These are phyloP conservation scores for Striga hermonthica DNA, from an alignment of 305 asterid species.

Conservation along the genomic window DNA sequence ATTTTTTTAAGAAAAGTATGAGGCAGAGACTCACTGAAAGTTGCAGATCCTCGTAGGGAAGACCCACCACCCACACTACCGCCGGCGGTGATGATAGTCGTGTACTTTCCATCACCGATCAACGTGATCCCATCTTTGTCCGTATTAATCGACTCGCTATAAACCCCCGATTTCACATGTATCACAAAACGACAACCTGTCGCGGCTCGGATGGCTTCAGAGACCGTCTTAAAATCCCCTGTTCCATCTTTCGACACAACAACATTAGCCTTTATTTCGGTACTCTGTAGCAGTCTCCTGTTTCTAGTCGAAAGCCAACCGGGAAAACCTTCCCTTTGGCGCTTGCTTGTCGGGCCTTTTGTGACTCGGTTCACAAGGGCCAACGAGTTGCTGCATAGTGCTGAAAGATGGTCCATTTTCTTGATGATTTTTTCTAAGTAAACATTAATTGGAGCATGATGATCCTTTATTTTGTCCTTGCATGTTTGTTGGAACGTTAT, in stretches of 20 bases:
- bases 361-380: constrained; percentile 47
- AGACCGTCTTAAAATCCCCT: constrained; percentile 45
- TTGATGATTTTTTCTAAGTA: constrained; percentile 30
- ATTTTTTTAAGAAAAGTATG: background rate
- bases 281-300: constrained; percentile 42
- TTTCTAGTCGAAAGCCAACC: constrained; percentile 41
- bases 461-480: constrained; percentile 37
- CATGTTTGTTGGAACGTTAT: constrained; percentile 55
- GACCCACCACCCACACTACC: constrained; percentile 46
- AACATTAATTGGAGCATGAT: constrained; percentile 24
- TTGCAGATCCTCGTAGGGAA: constrained; percentile 46
- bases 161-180: constrained; percentile 45
- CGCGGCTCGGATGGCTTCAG: constrained; percentile 50
- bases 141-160: constrained; percentile 39
- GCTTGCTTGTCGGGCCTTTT: background rate
- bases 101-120: constrained; percentile 61
- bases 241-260: constrained; percentile 53
- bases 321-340: constrained; percentile 34
- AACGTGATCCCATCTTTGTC: constrained; percentile 56
- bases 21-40: constrained; percentile 45
- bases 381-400: constrained; percentile 46
- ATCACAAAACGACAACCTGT: constrained; percentile 38
- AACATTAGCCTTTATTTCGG: constrained; percentile 34
- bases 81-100: constrained; percentile 43
- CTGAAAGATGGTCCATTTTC: constrained; percentile 44